phyloP scores from a whole-genome alignment of 192 early-diverging fungal genomes.

The Entomortierella parvispora region DNA sequence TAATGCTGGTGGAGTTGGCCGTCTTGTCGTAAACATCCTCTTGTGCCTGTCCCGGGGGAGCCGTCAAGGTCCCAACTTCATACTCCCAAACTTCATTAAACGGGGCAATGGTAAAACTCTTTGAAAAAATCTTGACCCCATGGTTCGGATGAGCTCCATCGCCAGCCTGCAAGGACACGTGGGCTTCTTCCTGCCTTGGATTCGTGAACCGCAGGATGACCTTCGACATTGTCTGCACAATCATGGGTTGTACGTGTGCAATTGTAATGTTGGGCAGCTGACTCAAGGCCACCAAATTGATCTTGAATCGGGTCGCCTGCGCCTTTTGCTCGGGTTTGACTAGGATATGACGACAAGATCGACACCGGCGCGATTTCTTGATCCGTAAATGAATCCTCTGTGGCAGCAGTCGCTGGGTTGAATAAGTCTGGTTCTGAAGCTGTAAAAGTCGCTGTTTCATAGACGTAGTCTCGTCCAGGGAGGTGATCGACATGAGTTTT shows the following conservation, averaged over 20 bases:
- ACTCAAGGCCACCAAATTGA: constrained; percentile 88
- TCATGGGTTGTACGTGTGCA: constrained; percentile 54
- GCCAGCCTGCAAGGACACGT: constrained; percentile 62
- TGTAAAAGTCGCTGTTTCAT: constrained; percentile 70
- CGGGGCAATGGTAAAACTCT: constrained; percentile 73
- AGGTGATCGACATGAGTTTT: constrained; percentile 39
- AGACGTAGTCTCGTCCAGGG: constrained; percentile 59
- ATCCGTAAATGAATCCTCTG: constrained; percentile 88
- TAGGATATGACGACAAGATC: constrained; percentile 87
- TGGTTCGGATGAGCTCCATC: constrained; percentile 41
- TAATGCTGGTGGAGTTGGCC: constrained; percentile 69
- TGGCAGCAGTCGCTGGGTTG: constrained; percentile 71
- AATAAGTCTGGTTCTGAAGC: constrained; percentile 70
- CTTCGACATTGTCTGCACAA: constrained; percentile 51
- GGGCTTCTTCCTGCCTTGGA: constrained; percentile 79
- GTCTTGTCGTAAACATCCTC: constrained; percentile 70
- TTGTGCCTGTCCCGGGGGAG: constrained; percentile 26
- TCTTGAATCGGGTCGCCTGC: constrained; percentile 86
- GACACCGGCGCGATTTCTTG: constrained; percentile 88
- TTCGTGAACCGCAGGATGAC: constrained; percentile 82
- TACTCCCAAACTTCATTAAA: constrained; percentile 87
- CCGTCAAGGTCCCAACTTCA: constrained; percentile 57
- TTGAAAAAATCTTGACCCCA: constrained; percentile 66
- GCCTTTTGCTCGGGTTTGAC: constrained; percentile 95
- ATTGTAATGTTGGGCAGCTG: constrained; percentile 85